Conservation (phyloP, 148 eudicot species). For the Salicornia ramosissima region DNA sequence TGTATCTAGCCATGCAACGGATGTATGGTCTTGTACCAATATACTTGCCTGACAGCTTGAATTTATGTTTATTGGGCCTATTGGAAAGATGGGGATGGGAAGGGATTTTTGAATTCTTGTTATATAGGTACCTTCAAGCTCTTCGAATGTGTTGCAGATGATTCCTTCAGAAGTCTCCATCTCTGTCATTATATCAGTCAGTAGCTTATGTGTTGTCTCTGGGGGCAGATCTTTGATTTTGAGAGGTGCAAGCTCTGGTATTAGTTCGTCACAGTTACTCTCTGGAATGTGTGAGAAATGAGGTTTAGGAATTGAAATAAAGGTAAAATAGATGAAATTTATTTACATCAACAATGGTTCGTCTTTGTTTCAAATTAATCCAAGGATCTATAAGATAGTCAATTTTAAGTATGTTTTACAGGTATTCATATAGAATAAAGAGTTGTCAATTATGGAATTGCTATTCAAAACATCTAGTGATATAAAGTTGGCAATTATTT, state of each 20-base stretch:
- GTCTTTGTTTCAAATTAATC: no score
- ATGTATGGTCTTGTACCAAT: slow-evolving; percentile 24
- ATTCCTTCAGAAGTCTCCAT: slow-evolving; percentile 26
- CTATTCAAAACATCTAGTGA: background rate
- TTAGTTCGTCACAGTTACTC: slow-evolving; percentile 12
- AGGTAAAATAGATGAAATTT: background rate
- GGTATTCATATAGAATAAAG: background rate
- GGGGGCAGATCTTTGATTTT: slow-evolving; percentile 34
- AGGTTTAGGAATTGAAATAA: background rate
- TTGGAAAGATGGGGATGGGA: slow-evolving; percentile 30
- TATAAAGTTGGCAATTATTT: background rate
- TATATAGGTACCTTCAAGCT: slow-evolving; percentile 22
- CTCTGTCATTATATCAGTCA: slow-evolving; percentile 13
- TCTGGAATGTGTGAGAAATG: slow-evolving; percentile 13
- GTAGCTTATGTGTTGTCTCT: slow-evolving; percentile 9
- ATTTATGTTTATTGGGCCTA: slow-evolving; percentile 37
- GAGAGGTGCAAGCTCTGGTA: slow-evolving; percentile 26
- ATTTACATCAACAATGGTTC: no score
- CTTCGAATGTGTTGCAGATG: slow-evolving; percentile 38
- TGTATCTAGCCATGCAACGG: slow-evolving; percentile 39
- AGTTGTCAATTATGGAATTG: background rate
- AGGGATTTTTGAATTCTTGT: slow-evolving; percentile 1
- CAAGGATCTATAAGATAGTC: background rate
- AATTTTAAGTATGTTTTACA: no score
- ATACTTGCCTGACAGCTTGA: slow-evolving; percentile 19